Evolutionary conservation across 345 rosid species (phyloP).

Genomic region (Arabidopsis suecica): DNA sequence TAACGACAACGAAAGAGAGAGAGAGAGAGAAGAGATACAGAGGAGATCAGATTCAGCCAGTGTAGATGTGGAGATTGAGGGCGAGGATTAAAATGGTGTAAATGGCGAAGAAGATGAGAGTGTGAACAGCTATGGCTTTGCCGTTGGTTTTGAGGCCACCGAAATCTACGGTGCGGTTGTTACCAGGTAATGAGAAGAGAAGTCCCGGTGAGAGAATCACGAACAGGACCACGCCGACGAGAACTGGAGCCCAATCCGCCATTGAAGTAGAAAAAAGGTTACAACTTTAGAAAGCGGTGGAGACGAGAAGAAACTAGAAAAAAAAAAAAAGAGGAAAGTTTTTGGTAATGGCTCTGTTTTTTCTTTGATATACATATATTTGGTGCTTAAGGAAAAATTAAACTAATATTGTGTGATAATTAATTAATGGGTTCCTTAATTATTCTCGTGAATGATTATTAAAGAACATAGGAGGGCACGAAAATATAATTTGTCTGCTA

Average conservation of each 20-base stretch:
- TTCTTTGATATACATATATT: too few relatives aligned
- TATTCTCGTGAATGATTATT: neutral
- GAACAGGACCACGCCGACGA: constrained; percentile 82
- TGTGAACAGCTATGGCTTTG: constrained; percentile 78
- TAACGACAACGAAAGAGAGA: neutral
- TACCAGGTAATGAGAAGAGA: constrained; percentile 77
- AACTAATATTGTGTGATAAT: neutral
- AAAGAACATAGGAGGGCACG: neutral
- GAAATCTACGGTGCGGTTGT: constrained; percentile 64
- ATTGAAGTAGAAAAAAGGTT: constrained; percentile 38
- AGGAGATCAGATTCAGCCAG: constrained; percentile 47
- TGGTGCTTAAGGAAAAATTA: neutral
- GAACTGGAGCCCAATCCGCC: constrained; percentile 97
- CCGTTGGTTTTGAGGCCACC: constrained; percentile 93
- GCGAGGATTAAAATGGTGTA: constrained; percentile 77
- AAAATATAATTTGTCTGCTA: neutral
- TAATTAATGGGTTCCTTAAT: too few relatives aligned
- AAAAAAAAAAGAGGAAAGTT: constrained; percentile 2
- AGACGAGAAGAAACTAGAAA: constrained; percentile 23
- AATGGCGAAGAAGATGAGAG: constrained; percentile 79
- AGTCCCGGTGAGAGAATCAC: constrained; percentile 88
- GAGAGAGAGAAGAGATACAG: neutral
- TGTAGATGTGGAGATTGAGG: constrained; percentile 80
- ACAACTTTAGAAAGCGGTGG: constrained; percentile 28
- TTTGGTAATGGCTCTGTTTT: neutral